These are phyloP conservation scores for Strobilomyces echinocephalus DNA, from an alignment of 768 basidiomycete species.

Conservation along the genomic window DNA sequence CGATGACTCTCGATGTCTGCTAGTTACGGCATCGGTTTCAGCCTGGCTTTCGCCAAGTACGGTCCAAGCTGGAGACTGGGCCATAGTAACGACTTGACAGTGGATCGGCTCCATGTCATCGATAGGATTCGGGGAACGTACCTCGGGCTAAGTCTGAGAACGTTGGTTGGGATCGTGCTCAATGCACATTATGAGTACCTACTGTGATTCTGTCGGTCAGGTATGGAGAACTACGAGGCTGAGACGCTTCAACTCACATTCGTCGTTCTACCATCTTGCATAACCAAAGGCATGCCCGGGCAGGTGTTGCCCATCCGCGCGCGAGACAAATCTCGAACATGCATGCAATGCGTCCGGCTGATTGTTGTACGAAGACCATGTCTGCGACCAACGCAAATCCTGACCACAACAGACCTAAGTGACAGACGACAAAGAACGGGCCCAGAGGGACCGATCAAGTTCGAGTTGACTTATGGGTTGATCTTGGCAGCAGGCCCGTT, in stretches of 20 bases:
- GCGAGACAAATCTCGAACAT: constrained; percentile 27
- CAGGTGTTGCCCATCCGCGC: constrained; percentile 95
- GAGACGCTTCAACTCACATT: constrained; percentile 47
- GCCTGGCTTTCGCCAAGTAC: background rate
- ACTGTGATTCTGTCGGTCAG: constrained; percentile 57
- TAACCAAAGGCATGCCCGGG: constrained; percentile 83
- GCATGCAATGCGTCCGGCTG: constrained; percentile 61
- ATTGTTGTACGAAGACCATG: constrained; percentile 97
- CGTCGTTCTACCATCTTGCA: constrained; percentile 95
- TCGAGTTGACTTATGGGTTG: constrained; percentile 45
- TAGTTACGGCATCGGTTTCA: background rate
- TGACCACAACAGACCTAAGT: background rate
- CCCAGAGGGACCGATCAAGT: background rate
- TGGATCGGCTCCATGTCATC: too few species aligned
- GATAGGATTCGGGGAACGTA: too few species aligned
- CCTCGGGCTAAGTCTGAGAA: constrained; percentile 56
- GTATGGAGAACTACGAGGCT: background rate
- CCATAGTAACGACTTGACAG: too few species aligned
- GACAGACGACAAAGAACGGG: background rate
- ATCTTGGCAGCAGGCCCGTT: constrained; percentile 97
- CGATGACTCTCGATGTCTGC: background rate
- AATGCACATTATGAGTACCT: constrained; percentile 22
- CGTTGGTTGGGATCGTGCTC: background rate
- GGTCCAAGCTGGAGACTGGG: background rate
- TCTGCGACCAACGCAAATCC: constrained; percentile 26